A percentile compares a stretch with the other conserved stretches of the same genome.
Conservation (phyloP, 371 early-diverging fungal species). For the Lichtheimia ornata region DNA sequence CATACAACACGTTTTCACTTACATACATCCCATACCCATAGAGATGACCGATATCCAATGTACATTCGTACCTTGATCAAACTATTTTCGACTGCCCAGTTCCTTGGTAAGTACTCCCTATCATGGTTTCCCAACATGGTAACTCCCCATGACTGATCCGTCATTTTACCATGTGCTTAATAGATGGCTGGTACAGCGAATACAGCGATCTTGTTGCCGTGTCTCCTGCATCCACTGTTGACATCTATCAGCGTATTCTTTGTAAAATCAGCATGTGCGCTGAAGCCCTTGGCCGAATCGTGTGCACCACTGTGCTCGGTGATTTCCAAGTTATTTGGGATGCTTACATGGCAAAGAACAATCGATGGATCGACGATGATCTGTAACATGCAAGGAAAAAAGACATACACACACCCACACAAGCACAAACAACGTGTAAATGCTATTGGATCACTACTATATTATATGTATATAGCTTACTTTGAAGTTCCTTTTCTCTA, state of each 20-base stretch:
- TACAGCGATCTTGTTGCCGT: background rate
- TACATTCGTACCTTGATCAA: slow-evolving; percentile 13
- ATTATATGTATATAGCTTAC: too few species aligned
- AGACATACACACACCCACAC: too few species aligned
- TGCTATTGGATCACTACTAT: too few species aligned
- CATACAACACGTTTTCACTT: background rate
- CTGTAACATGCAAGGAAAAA: too few species aligned
- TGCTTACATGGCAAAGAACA: background rate
- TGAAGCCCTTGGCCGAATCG: slow-evolving; percentile 8
- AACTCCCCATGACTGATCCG: background rate
- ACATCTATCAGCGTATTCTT: slow-evolving; percentile 2
- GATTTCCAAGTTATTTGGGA: slow-evolving; percentile 8
- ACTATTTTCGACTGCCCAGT: slow-evolving; percentile 5
- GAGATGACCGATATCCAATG: slow-evolving; percentile 11
- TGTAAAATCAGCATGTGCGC: slow-evolving; percentile 6
- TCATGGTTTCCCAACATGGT: background rate
- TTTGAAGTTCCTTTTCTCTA: background rate
- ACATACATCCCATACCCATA: slow-evolving; percentile 1
- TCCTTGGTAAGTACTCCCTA: slow-evolving; percentile 3
- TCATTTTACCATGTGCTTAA: background rate
- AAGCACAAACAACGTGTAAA: too few species aligned
- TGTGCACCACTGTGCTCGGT: slow-evolving; percentile 1
- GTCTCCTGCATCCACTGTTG: background rate
- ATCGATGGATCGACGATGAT: slow-evolving; percentile 1
- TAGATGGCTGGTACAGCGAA: slow-evolving; percentile 1